Evolutionary conservation across 2,329 filamentous ascomycete genomes (phyloP).

Genomic region (Huntiella savannae): DNA sequence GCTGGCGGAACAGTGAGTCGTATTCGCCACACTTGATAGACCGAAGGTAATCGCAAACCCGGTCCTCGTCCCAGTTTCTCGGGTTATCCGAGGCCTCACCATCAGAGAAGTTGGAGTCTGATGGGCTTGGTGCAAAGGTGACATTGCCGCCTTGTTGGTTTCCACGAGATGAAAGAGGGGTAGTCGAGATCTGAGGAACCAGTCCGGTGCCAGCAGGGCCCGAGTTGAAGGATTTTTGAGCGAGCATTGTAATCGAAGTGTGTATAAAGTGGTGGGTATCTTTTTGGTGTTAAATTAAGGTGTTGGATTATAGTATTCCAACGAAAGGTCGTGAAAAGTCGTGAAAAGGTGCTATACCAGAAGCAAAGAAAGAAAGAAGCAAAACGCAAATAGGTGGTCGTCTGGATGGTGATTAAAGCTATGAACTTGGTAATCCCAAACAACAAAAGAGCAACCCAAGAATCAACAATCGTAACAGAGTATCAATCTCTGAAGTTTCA

Average conservation of each 20-base stretch:
- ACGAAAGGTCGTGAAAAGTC: background rate
- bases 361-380: constrained; percentile 2
- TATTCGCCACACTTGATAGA: constrained; percentile 90
- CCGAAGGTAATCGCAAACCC: constrained; percentile 76
- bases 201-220: constrained; percentile 30
- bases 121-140: constrained; percentile 9
- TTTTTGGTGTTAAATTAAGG: too few species aligned
- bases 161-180: constrained; percentile 26
- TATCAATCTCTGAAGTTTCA: too few species aligned
- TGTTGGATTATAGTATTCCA: constrained; percentile 4
- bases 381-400: background rate
- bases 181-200: constrained; percentile 27
- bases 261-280: too few species aligned
- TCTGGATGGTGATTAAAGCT: background rate
- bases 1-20: constrained; percentile 70
- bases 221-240: constrained; percentile 53
- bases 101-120: constrained; percentile 43
- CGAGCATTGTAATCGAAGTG: constrained; percentile 52
- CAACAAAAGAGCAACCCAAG: background rate
- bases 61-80: constrained; percentile 79
- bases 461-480: background rate
- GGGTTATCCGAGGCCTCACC: constrained; percentile 56
- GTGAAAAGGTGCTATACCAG: background rate
- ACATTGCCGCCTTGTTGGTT: constrained; percentile 1
- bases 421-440: too few species aligned